Base-by-base conservation (phyloP, 768 basidiomycete species). In the Phanerochaete sordida region DNA sequence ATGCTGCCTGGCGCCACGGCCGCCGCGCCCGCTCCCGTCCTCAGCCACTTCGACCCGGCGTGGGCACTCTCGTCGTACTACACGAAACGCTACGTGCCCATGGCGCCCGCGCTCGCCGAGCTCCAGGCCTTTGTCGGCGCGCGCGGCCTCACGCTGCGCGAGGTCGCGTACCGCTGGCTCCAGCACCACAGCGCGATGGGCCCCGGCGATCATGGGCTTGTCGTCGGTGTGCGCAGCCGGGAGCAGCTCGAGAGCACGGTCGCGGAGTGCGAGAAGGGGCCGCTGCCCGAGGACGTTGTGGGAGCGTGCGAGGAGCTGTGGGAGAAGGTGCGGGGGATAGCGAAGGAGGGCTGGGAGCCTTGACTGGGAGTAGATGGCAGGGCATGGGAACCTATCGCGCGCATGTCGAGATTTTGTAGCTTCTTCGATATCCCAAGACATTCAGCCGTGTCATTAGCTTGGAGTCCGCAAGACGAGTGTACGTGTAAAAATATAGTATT, bases 281-380 rank as follows among this genome's bases (percentile, higher is more conserved):
- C 77, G 16, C 66, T 79, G 24, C 76, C 76, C 0, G 69, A 75
- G 33, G 73, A 73, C 7, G 73, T 78, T 16, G 69, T 77, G 15
- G 50, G 76, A 48, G 79, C 77, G 21, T 69, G 85, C 13, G 79
- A 86, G 53, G 76, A 83, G 60, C 82, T 82, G 2, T 78, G 76
- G 66, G 62, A 65, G 54, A 72, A 52, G n/a, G 56, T 61, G 16
- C 57, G 52, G 43, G 60, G 55, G 19, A 5, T 48, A 33, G 55
- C 48, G 1, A 56, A 43, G 26, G 27, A 60, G 4, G 52, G 50
- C 26, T 61, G 54, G 55, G 39, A 43, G 19, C 39, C 39, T 35
- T 35, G 33, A 35, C 33, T n/a, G n/a, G n/a, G n/a, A n/a, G n/a
- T n/a, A n/a, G n/a, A n/a, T n/a, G n/a, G n/a, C n/a, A n/a, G n/a